Percentiles rank a stretch among this genome's conserved stretches.
Evolutionary conservation across 495 filamentous ascomycete genomes (phyloP).

Genomic region (Paragyromitra xinjiangensis): DNA sequence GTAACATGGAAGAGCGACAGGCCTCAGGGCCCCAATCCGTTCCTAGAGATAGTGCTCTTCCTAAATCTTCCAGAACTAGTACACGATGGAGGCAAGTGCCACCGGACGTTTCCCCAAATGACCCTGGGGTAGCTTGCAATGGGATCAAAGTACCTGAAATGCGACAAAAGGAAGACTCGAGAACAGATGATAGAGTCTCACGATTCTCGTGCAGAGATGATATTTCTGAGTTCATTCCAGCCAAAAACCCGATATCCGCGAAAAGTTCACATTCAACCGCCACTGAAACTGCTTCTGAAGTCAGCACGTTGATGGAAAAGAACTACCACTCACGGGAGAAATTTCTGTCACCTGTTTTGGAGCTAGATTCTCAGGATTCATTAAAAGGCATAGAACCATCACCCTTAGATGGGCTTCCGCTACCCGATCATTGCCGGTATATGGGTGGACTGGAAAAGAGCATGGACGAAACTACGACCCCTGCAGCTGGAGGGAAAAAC

Average conservation of each 20-base stretch:
- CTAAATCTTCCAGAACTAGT: not conserved
- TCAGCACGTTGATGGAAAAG: not conserved
- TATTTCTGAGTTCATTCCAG: not conserved
- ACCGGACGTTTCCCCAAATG: not conserved
- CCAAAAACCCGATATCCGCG: not conserved
- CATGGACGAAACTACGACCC: no score
- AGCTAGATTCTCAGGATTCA: constrained; percentile 20
- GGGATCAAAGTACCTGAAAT: not conserved
- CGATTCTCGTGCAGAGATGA: constrained; percentile 1
- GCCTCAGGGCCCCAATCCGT: not conserved
- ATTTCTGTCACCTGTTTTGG: constrained; percentile 13
- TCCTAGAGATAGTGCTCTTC: not conserved
- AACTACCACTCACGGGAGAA: constrained; percentile 11
- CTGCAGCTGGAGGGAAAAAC: not conserved
- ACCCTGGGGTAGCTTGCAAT: not conserved
- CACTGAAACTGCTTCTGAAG: constrained; percentile 5
- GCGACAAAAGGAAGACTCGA: not conserved
- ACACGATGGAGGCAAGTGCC: not conserved
- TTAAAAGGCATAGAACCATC: not conserved
- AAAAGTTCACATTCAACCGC: constrained; percentile 14
- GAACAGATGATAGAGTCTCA: constrained; percentile 23
- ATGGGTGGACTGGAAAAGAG: not conserved
- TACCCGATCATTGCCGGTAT: not conserved
- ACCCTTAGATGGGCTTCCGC: not conserved
- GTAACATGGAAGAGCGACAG: not conserved